A percentile compares a stretch with the other conserved stretches of the same genome.
These are phyloP conservation scores for Aspergillus pseudoterreus DNA, from an alignment of 2,329 filamentous ascomycete species.

Conservation along the genomic window DNA sequence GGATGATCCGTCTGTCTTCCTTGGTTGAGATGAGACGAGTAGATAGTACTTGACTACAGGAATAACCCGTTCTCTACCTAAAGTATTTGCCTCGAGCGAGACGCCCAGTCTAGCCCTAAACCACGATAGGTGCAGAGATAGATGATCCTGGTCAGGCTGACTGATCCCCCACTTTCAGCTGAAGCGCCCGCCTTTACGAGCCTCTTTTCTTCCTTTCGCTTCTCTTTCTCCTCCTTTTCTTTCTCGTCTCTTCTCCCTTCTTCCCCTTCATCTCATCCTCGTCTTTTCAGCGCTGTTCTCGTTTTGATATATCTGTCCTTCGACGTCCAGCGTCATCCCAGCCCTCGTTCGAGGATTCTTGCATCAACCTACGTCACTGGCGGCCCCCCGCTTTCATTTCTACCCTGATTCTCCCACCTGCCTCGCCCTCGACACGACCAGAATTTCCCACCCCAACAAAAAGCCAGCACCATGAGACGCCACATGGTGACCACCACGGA, in stretches of 20 bases:
- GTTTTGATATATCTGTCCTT: too few species aligned
- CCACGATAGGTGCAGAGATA: too few species aligned
- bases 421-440: background rate
- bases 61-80: background rate
- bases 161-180: slow-evolving; percentile 16
- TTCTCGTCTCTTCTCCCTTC: slow-evolving; percentile 1
- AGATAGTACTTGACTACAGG: background rate
- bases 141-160: background rate
- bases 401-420: background rate
- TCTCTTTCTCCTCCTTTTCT: slow-evolving; percentile 3
- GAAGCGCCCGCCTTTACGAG: slow-evolving; percentile 14
- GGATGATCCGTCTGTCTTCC: slow-evolving; percentile 13
- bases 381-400: slow-evolving; percentile 2
- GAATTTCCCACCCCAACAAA: background rate
- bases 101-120: too few species aligned
- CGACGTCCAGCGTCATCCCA: too few species aligned
- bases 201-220: slow-evolving; percentile 6
- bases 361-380: background rate
- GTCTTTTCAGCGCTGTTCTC: background rate
- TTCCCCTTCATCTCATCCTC: slow-evolving; percentile 10
- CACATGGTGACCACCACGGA: slow-evolving; percentile 3
- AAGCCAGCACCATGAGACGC: slow-evolving; percentile 13
- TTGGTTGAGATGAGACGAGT: slow-evolving; percentile 1
- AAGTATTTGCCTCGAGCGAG: too few species aligned
- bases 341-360: background rate